Evolutionary conservation across 2,329 filamentous ascomycete genomes (phyloP).

Genomic region (Talaromyces sp.): DNA sequence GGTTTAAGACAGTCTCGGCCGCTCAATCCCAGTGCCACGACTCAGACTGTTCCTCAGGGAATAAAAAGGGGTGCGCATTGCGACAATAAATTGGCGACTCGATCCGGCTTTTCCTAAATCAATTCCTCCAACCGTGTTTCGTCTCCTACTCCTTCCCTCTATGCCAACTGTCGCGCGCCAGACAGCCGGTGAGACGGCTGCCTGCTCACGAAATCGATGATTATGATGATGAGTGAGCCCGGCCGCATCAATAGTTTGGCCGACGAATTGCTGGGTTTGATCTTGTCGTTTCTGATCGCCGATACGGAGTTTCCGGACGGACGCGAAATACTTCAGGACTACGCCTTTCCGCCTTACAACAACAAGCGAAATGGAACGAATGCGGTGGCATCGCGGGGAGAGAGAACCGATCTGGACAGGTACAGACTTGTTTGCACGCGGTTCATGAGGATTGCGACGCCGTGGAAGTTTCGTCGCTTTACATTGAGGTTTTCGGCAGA

Average conservation of each 20-base stretch:
- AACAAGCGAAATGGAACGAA: slow-evolving; percentile 4
- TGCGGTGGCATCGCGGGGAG: slow-evolving; percentile 23
- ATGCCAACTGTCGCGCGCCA: slow-evolving; percentile 21
- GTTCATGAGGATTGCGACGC: slow-evolving; percentile 41
- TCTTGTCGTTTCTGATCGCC: slow-evolving; percentile 31
- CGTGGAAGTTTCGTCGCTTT: slow-evolving; percentile 39
- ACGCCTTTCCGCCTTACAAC: slow-evolving; percentile 8
- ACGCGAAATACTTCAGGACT: slow-evolving; percentile 14
- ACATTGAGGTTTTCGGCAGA: slow-evolving; percentile 35
- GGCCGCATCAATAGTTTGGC: slow-evolving; percentile 35
- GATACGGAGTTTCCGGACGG: slow-evolving; percentile 18
- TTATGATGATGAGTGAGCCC: slow-evolving; percentile 29
- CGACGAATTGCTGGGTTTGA: slow-evolving; percentile 36
- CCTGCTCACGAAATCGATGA: slow-evolving; percentile 21
- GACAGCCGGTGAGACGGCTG: slow-evolving; percentile 35
- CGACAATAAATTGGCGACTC: background rate
- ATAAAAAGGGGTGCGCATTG: background rate
- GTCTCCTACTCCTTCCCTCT: background rate
- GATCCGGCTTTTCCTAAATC: background rate
- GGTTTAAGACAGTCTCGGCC: slow-evolving; percentile 9
- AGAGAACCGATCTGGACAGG: slow-evolving; percentile 37
- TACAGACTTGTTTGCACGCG: slow-evolving; percentile 42
- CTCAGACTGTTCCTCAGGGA: background rate
- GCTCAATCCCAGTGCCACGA: background rate
- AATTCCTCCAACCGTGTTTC: background rate